phyloP scores from a whole-genome alignment of 2,329 filamentous ascomycete genomes.

The Alternaria sp. region DNA sequence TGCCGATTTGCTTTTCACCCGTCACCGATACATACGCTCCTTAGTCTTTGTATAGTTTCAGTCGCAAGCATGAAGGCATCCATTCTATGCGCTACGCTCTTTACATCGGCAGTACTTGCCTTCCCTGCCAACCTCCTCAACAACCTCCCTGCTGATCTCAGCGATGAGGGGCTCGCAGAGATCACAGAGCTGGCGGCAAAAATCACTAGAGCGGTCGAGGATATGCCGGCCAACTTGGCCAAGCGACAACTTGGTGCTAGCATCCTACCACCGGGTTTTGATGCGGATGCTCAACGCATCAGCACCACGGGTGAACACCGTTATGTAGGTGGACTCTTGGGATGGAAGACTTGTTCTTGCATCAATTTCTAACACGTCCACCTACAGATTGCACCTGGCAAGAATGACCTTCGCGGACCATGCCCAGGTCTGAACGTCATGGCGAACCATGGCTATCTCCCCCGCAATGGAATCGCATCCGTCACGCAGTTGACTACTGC shows the following conservation, averaged over 20 bases:
- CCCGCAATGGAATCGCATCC: slow-evolving; percentile 33
- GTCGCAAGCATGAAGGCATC: not conserved
- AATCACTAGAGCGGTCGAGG: not conserved
- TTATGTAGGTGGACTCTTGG: not conserved
- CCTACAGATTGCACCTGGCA: not conserved
- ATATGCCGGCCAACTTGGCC: not conserved
- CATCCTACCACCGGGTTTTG: not conserved
- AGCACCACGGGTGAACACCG: not conserved
- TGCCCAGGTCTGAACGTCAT: slow-evolving; percentile 42
- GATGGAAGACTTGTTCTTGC: not conserved
- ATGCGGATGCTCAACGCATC: not conserved
- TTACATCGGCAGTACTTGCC: not conserved
- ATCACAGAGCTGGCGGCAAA: not conserved
- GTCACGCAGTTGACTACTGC: slow-evolving; percentile 4
- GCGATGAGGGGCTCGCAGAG: not conserved
- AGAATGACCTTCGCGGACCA: slow-evolving; percentile 28
- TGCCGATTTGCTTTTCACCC: not conserved
- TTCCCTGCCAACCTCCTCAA: not conserved
- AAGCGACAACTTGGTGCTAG: not conserved
- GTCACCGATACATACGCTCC: not conserved
- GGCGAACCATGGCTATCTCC: slow-evolving; percentile 43
- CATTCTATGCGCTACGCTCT: not conserved
- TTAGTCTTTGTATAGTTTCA: not conserved
- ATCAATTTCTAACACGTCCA: not conserved
- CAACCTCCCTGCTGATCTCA: not conserved